Conservation (phyloP, 768 basidiomycete genomes). For the Trametes coccinea region DNA sequence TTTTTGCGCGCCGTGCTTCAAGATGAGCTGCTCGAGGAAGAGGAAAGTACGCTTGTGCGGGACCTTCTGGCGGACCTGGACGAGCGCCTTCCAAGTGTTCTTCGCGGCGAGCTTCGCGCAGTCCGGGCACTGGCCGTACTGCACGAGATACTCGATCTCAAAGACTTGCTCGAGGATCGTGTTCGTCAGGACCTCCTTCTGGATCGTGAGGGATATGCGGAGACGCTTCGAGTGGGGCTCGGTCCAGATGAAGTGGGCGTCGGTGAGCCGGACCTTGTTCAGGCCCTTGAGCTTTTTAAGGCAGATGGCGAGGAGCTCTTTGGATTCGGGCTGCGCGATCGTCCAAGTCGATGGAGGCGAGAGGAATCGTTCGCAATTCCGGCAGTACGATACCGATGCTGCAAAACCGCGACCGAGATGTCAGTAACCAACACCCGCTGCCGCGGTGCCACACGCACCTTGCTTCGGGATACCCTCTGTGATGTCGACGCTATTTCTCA, state of each 20-base stretch:
- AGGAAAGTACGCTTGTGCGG: conserved; percentile 97
- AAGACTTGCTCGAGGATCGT: conserved; percentile 98
- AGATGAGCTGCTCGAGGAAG: conserved; percentile 94
- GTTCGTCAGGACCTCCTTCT: conserved; percentile 95
- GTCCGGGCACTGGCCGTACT: conserved; percentile 93
- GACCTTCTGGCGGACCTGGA: conserved; percentile 99
- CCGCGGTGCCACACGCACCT: conserved; percentile 45
- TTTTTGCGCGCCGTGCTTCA: conserved; percentile 96
- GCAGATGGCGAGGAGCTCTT: conserved; percentile 93
- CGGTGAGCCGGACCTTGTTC: conserved; percentile 93
- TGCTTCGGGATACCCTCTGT: conserved; percentile 98
- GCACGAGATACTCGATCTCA: conserved; percentile 93
- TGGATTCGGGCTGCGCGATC: conserved; percentile 82
- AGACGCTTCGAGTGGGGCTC: conserved; percentile 96
- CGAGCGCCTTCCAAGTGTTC: conserved; percentile 97
- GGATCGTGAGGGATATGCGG: conserved; percentile 92
- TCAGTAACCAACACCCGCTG: not conserved
- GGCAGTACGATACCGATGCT: conserved; percentile 90
- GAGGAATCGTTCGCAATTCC: conserved; percentile 95
- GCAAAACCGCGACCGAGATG: conserved; percentile 14
- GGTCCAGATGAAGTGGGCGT: conserved; percentile 99
- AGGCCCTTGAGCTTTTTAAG: conserved; percentile 93
- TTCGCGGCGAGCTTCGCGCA: conserved; percentile 95
- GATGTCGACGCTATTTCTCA: conserved; percentile 93
- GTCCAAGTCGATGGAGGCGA: conserved; percentile 89